phyloP scores from a whole-genome alignment of 202 grass and related monocot genomes.

The Saccharum hybrid region DNA sequence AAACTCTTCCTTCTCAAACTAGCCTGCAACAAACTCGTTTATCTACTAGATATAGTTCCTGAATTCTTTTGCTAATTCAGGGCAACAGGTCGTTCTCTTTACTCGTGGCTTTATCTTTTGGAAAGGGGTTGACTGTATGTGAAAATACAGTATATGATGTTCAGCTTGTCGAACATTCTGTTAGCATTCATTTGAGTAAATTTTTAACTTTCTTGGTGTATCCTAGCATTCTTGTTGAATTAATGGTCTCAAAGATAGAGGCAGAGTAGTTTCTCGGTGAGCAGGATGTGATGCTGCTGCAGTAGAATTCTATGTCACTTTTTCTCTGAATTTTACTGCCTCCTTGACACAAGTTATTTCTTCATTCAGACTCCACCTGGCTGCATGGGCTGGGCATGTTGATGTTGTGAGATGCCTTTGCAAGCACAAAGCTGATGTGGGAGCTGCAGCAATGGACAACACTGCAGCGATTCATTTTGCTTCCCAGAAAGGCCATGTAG shows the following conservation, averaged over 20 bases:
- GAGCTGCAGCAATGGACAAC: slow-evolving; percentile 90
- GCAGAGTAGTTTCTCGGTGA: background rate
- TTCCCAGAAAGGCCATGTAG: slow-evolving; percentile 90
- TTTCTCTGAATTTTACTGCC: slow-evolving; percentile 9
- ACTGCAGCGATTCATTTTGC: slow-evolving; percentile 89
- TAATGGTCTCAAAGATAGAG: background rate
- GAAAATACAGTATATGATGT: background rate
- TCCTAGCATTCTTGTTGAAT: background rate
- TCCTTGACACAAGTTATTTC: slow-evolving; percentile 54
- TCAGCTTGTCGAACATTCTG: background rate
- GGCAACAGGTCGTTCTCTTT: background rate
- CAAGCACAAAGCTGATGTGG: slow-evolving; percentile 84
- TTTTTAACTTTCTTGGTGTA: slow-evolving; percentile 3
- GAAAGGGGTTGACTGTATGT: background rate
- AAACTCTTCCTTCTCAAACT: background rate
- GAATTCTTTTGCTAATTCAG: background rate
- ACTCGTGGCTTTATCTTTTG: background rate
- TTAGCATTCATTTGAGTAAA: background rate
- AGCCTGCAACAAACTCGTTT: background rate
- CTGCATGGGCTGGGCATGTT: slow-evolving; percentile 91
- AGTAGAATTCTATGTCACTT: background rate
- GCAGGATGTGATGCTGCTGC: background rate
- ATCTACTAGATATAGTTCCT: background rate
- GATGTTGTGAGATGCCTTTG: slow-evolving; percentile 91
- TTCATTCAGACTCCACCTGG: slow-evolving; percentile 82